Conservation (phyloP, 495 filamentous ascomycete genomes). For the Aspergillus sparsus region DNA sequence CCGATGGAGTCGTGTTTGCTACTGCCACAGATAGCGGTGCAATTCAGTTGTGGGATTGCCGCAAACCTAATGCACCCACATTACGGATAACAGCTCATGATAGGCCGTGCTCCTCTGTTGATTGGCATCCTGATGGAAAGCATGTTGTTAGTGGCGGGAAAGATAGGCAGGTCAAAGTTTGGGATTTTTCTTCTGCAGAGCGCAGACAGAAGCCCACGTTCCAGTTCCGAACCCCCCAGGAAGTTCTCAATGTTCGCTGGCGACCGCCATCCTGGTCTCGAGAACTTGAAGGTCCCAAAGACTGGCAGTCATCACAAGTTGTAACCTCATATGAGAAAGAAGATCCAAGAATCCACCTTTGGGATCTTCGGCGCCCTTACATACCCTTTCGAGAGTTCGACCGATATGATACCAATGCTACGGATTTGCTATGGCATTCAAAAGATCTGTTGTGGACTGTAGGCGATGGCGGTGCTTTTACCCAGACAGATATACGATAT, state of each 20-base stretch:
- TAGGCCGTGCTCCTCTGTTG: slow-evolving; percentile 75
- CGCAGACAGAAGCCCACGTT: slow-evolving; percentile 75
- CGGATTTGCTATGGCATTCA: slow-evolving; percentile 85
- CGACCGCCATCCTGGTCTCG: slow-evolving; percentile 75
- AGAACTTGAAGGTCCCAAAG: slow-evolving; percentile 61
- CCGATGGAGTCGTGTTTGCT: slow-evolving; percentile 81
- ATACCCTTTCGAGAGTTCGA: slow-evolving; percentile 86
- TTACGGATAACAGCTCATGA: slow-evolving; percentile 84
- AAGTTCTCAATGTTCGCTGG: slow-evolving; percentile 81
- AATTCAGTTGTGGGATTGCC: slow-evolving; percentile 71
- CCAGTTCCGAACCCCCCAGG: slow-evolving; percentile 61
- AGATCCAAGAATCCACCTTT: slow-evolving; percentile 75
- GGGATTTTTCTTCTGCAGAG: slow-evolving; percentile 83
- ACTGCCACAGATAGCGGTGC: slow-evolving; percentile 85
- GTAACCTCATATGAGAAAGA: slow-evolving; percentile 67
- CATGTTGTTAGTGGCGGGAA: slow-evolving; percentile 82
- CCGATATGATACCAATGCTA: slow-evolving; percentile 67
- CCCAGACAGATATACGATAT: slow-evolving; percentile 85
- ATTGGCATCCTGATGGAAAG: slow-evolving; percentile 95
- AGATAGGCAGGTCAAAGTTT: slow-evolving; percentile 84
- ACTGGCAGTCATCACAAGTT: slow-evolving; percentile 67
- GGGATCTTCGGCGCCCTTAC: slow-evolving; percentile 86
- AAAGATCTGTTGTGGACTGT: slow-evolving; percentile 91
- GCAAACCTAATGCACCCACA: slow-evolving; percentile 56
- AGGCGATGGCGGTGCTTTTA: slow-evolving; percentile 78